Base-by-base conservation (phyloP, 768 basidiomycete genomes). In the Lactarius sp. region DNA sequence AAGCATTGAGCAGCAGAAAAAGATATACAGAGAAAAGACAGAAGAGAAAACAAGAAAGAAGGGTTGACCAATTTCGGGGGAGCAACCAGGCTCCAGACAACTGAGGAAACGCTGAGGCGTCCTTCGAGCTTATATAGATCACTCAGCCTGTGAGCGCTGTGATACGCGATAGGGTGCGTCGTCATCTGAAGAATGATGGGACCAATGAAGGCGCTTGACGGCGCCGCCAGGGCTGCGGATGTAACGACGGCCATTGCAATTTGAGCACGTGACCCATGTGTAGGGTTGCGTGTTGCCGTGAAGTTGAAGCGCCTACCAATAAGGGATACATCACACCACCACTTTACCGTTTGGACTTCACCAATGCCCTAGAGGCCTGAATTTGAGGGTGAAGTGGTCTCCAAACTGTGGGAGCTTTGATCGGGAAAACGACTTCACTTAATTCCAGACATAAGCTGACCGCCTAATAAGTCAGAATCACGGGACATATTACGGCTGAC, bases 21-120 rank as follows among this genome's bases (percentile, higher is more conserved):
- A 34, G 62, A 49, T 6, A 50, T 36, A n/a, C 14, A 60, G 31
- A 47, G 46, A 52, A 60, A 50, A 16, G 55, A 63, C 36, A 41
- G 51, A 57, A 63, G 34, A 53, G 41, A 52, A 61, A 66, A 46
- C 58, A 56, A 62, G 57, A 67, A 37, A 49, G 42, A 55, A 16
- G 16, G 16, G 42, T 10, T 12, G 50, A 59, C 52, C 59, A 53
- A 39, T 33, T 54, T 62, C 60, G 61, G 61, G 64, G 62, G 56
- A 59, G 65, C 65, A 46, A 64, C 61, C 65, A 66, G 65, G 65
- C 65, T 66, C 65, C 56, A 47, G 56, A 66, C 36, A 44, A 31
- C 41, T 63, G 54, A 54, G 22, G 41, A 37, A n/a, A 8, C 6
- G 4, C 36, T n/a, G n/a, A 53, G 51, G 50, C 6, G 12, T 10